Percentiles rank a stretch among this genome's conserved stretches.
These are phyloP conservation scores for Solanum hybrid DNA, from an alignment of 305 asterid genomes.

Conservation along the genomic window DNA sequence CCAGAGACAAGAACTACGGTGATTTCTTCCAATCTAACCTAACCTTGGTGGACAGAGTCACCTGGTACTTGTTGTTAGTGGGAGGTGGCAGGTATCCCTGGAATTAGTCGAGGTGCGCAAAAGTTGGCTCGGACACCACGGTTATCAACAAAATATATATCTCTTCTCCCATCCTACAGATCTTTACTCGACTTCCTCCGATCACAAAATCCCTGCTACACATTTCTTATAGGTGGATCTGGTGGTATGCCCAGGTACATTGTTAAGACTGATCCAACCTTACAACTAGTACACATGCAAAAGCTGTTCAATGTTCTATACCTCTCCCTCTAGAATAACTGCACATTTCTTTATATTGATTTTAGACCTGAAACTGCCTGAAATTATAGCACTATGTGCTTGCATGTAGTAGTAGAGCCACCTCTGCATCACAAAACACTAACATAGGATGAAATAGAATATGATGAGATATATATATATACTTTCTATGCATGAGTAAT, in stretches of 20 bases:
- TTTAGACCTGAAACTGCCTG: neutral
- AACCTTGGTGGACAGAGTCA: neutral
- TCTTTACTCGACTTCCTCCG: neutral
- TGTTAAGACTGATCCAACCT: neutral
- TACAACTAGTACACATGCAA: neutral
- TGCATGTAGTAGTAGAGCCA: neutral
- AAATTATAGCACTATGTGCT: neutral
- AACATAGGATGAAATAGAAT: neutral
- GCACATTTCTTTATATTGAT: neutral
- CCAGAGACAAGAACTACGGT: neutral
- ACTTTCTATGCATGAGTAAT: neutral
- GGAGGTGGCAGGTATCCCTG: neutral
- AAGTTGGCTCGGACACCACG: neutral
- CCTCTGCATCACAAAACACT: neutral
- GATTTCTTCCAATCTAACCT: neutral
- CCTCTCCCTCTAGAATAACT: neutral
- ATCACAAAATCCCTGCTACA: neutral
- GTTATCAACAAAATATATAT: neutral
- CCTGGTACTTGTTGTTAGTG: neutral
- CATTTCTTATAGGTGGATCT: neutral
- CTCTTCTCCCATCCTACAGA: neutral
- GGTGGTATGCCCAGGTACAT: neutral
- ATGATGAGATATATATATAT: neutral
- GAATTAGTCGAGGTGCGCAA: neutral
- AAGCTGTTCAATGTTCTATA: neutral